Evolutionary conservation across 345 rosid genomes (phyloP).

Genomic region (Nephelium lappaceum): DNA sequence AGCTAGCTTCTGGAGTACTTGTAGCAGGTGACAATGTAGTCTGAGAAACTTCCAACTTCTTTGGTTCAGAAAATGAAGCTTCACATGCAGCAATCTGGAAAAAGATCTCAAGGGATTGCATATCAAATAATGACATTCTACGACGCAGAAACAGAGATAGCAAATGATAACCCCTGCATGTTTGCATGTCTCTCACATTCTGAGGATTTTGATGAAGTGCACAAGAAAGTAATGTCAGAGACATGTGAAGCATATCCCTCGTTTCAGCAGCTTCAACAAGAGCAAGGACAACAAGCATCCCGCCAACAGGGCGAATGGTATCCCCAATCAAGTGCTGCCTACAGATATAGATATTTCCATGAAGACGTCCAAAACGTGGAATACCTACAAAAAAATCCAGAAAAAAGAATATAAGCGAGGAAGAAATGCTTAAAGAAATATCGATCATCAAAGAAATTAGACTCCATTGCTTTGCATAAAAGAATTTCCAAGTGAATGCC

Average conservation of each 20-base stretch:
- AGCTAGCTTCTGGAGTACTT: slow-evolving; percentile 62
- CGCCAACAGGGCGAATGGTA: slow-evolving; percentile 86
- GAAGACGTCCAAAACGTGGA: slow-evolving; percentile 95
- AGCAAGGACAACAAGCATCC: slow-evolving; percentile 82
- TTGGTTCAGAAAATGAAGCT: slow-evolving; percentile 98
- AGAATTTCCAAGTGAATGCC: neutral
- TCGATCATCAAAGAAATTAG: neutral
- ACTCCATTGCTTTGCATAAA: neutral
- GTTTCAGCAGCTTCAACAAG: slow-evolving; percentile 96
- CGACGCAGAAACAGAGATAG: slow-evolving; percentile 90
- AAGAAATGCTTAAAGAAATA: slow-evolving; percentile 7
- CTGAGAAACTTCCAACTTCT: slow-evolving; percentile 55
- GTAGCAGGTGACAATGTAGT: slow-evolving; percentile 48
- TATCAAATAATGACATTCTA: slow-evolving; percentile 86
- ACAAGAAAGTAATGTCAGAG: slow-evolving; percentile 84
- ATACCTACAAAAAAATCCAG: slow-evolving; percentile 58
- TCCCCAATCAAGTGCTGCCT: slow-evolving; percentile 93
- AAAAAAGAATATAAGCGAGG: slow-evolving; percentile 9
- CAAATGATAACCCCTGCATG: slow-evolving; percentile 96
- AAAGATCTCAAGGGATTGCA: slow-evolving; percentile 94
- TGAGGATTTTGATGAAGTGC: slow-evolving; percentile 97
- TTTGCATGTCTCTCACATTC: slow-evolving; percentile 95
- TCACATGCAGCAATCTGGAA: slow-evolving; percentile 99
- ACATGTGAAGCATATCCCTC: slow-evolving; percentile 97
- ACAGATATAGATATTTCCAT: slow-evolving; percentile 82